phyloP scores from a whole-genome alignment of 1,284 basidiomycete species.

The Sanguinoderma infundibulare region DNA sequence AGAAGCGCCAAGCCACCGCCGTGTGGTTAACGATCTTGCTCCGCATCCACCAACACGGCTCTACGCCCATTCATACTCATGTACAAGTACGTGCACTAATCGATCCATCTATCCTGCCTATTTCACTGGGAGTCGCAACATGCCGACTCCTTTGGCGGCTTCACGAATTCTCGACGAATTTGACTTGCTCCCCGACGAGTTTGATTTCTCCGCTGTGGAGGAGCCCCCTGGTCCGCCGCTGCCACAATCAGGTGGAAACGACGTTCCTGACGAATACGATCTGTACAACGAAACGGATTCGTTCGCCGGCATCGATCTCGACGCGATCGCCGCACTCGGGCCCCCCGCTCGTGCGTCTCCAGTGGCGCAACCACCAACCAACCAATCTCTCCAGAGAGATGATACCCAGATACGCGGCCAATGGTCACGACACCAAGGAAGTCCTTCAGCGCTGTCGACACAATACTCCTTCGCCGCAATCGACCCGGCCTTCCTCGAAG shows the following conservation, averaged over 20 bases:
- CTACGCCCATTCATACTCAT: not conserved
- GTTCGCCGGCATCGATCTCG: slow-evolving; percentile 27
- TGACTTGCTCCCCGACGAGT: slow-evolving; percentile 21
- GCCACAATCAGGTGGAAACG: not conserved
- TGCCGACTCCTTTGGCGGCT: not conserved
- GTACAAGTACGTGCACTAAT: not conserved
- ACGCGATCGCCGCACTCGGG: slow-evolving; percentile 25
- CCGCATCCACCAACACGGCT: not conserved
- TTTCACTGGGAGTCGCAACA: not conserved
- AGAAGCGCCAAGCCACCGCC: not conserved
- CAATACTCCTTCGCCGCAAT: slow-evolving; percentile 36
- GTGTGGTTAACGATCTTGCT: slow-evolving; percentile 2
- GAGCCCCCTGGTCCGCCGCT: not conserved
- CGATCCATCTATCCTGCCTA: not conserved
- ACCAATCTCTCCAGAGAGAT: not conserved
- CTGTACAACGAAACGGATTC: slow-evolving; percentile 18
- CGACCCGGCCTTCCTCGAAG: not conserved
- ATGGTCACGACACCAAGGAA: not conserved
- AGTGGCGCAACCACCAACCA: not conserved
- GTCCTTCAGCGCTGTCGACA: slow-evolving; percentile 8
- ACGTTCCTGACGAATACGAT: slow-evolving; percentile 15
- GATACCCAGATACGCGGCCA: not conserved
- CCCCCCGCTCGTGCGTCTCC: not conserved
- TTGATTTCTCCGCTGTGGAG: slow-evolving; percentile 17
- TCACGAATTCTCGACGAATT: slow-evolving; percentile 10